phyloP scores from a whole-genome alignment of 129 eudicot genomes.

The Artemisia annua region DNA sequence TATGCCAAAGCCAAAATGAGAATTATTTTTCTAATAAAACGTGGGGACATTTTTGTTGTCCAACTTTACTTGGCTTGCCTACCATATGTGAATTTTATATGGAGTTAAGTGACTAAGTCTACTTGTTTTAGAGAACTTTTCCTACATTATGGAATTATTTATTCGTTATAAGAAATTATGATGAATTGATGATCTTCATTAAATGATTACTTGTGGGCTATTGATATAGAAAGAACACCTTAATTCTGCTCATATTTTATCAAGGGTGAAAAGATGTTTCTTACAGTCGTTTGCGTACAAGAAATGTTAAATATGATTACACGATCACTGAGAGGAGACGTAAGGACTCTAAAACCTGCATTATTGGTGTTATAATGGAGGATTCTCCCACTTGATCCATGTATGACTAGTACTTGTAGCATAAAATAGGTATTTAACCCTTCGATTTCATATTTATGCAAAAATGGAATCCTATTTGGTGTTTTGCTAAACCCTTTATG shows the following conservation, averaged over 20 bases:
- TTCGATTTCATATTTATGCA: background rate
- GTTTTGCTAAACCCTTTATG: conserved; percentile 10
- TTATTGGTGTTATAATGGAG: background rate
- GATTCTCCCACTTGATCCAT: background rate
- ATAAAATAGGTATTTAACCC: background rate
- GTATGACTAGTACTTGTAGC: background rate
- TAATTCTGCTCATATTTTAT: background rate
- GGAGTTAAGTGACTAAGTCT: background rate
- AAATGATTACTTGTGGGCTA: background rate
- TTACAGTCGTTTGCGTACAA: conserved; percentile 12
- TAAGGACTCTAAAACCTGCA: too few relatives aligned
- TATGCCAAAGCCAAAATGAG: background rate
- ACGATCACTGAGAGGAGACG: background rate
- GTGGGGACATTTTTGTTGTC: conserved; percentile 7
- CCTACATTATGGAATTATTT: background rate
- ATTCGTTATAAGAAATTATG: background rate
- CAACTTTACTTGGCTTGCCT: conserved; percentile 4
- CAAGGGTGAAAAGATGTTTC: background rate
- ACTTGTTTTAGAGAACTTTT: conserved; percentile 2
- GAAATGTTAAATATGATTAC: background rate
- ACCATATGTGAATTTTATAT: background rate
- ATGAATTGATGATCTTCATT: too few relatives aligned
- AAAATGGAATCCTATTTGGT: conserved; percentile 15
- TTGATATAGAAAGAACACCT: background rate
- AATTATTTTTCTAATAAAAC: background rate